These are phyloP conservation scores for Daldinia decipiens DNA, from an alignment of 495 filamentous ascomycete genomes.

Conservation along the genomic window DNA sequence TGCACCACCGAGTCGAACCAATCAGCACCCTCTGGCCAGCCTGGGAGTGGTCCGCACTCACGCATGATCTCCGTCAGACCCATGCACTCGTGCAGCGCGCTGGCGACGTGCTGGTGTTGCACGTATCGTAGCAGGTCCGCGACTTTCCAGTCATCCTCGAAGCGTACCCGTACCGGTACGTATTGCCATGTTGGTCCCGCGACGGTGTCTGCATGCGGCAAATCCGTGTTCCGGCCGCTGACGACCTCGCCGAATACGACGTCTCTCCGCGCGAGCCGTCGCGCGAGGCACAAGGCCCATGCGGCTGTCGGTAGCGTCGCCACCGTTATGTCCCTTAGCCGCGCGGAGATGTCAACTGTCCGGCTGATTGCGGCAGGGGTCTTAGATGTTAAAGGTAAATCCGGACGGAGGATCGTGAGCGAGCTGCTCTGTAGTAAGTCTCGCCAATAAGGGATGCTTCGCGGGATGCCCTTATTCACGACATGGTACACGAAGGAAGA, in stretches of 20 bases:
- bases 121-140: conserved; percentile 48
- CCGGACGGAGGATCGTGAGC: conserved; percentile 57
- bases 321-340: conserved; percentile 62
- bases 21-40: conserved; percentile 24
- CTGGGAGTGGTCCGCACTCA: conserved; percentile 37
- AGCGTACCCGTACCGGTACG: conserved; percentile 52
- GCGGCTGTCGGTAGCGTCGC: conserved; percentile 68
- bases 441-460: conserved; percentile 66
- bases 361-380: conserved; percentile 53
- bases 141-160: conserved; percentile 43
- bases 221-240: conserved; percentile 65
- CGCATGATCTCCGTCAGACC: conserved; percentile 50
- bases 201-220: conserved; percentile 58
- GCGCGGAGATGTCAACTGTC: conserved; percentile 55
- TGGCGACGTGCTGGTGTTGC: conserved; percentile 53
- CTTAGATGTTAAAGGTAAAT: conserved; percentile 43
- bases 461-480: conserved; percentile 43
- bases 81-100: conserved; percentile 51
- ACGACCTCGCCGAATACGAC: conserved; percentile 71
- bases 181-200: conserved; percentile 59
- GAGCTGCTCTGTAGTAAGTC: conserved; percentile 62
- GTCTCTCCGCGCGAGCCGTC: conserved; percentile 58
- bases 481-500: conserved; percentile 67
- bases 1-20: conserved; percentile 61
- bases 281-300: conserved; percentile 69